Conservation (phyloP, 768 basidiomycete genomes). For the Flagelloscypha sp. region DNA sequence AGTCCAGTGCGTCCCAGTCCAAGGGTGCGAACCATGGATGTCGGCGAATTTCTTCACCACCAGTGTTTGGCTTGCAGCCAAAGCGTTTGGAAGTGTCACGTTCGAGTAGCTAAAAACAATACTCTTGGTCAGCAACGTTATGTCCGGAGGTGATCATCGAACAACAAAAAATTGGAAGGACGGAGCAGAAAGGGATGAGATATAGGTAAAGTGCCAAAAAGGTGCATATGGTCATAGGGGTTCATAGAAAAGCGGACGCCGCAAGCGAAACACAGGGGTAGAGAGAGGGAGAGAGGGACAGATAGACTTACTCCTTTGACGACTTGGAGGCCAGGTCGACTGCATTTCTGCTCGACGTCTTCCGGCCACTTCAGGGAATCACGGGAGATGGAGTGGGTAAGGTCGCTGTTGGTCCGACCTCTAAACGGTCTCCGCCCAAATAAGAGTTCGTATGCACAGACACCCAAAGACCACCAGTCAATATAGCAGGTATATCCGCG, state of each 20-base stretch:
- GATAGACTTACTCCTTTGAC: conserved; percentile 72
- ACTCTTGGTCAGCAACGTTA: no score
- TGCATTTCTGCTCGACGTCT: conserved; percentile 74
- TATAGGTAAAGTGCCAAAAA: no score
- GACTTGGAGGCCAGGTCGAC: conserved; percentile 66
- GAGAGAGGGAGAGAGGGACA: no score
- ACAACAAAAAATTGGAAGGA: no score
- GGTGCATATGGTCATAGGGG: no score
- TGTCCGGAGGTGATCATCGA: no score
- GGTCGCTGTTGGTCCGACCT: conserved; percentile 85
- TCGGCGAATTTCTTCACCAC: conserved; percentile 66
- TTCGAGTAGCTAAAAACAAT: conserved; percentile 67
- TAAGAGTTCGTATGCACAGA: conserved; percentile 86
- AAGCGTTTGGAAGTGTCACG: conserved; percentile 75
- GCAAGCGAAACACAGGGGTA: no score
- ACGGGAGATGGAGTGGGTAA: conserved; percentile 88
- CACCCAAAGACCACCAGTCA: conserved; percentile 96
- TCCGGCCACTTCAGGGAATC: conserved; percentile 88
- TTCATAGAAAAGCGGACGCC: no score
- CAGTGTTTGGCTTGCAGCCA: conserved; percentile 75
- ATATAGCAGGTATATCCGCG: conserved; percentile 91
- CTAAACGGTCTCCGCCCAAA: conserved; percentile 91
- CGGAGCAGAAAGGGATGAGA: no score
- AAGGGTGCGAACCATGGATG: conserved; percentile 86
- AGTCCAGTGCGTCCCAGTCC: conserved; percentile 83